Percentiles rank a stretch among this genome's conserved stretches.
Conservation (phyloP, 2,329 filamentous ascomycete genomes). For the Cercospora sesami region DNA sequence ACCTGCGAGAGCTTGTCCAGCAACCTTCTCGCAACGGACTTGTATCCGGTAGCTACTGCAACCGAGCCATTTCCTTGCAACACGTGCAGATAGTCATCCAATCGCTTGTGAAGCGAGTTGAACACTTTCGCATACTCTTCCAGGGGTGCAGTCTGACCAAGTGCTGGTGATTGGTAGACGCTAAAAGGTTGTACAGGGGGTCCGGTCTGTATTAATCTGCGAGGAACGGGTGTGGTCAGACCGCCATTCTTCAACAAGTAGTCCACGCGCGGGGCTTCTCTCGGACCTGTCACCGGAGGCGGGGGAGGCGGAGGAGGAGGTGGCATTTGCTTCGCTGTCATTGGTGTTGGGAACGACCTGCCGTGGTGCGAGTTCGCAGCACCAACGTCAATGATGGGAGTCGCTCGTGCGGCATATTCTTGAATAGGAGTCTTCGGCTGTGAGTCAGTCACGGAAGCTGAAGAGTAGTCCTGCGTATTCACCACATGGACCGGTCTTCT, state of each 20-base stretch:
- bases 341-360: slow-evolving; percentile 40
- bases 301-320: slow-evolving; percentile 72
- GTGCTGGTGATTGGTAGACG: slow-evolving; percentile 56
- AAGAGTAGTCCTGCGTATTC: slow-evolving; percentile 42
- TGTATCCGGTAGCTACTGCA: slow-evolving; percentile 91
- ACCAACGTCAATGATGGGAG: slow-evolving; percentile 45
- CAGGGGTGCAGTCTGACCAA: slow-evolving; percentile 38
- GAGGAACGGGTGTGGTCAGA: slow-evolving; percentile 68
- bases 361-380: slow-evolving; percentile 47
- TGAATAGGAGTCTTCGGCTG: slow-evolving; percentile 49
- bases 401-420: slow-evolving; percentile 39
- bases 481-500: slow-evolving; percentile 28
- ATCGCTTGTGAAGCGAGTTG: slow-evolving; percentile 74
- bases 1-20: slow-evolving; percentile 91
- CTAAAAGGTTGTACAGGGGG: slow-evolving; percentile 59
- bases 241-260: slow-evolving; percentile 91
- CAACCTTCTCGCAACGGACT: slow-evolving; percentile 85
- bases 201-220: slow-evolving; percentile 68
- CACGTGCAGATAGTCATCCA: slow-evolving; percentile 84
- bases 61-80: slow-evolving; percentile 82
- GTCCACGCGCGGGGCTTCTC: slow-evolving; percentile 79
- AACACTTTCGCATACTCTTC: slow-evolving; percentile 61
- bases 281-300: slow-evolving; percentile 62
- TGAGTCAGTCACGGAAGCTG: slow-evolving; percentile 46
- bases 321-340: slow-evolving; percentile 31